Base-by-base conservation (phyloP, 139 green algal species). In the Auxenochlorella pyrenoidosa region DNA sequence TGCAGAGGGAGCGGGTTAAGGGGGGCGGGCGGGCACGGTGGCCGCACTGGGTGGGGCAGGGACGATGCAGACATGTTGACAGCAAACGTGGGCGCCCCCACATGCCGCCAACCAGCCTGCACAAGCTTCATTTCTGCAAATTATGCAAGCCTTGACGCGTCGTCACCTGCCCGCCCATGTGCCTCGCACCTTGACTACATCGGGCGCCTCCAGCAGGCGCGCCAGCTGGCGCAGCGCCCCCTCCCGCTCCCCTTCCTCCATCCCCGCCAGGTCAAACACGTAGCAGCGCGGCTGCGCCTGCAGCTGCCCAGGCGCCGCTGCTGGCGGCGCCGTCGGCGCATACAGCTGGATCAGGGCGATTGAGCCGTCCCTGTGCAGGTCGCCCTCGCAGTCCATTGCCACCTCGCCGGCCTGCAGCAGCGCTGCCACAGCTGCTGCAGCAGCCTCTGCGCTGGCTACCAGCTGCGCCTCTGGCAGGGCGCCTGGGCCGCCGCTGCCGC, bases 381-480 rank as follows among this genome's bases (percentile, higher is more conserved):
- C 40, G 2, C 79, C 79, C 59, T 85, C 79, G 28, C 79, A 85
- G 79, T 85, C 79, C 38, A 85, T 59, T 41, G 79, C 79, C 36
- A 85, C 79, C 79, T 58, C 79, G 30, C 5, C 34, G 12, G 79
- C 79, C 2, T 13, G 26, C 36, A 75, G 59, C 79, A 85, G 79
- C 79, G 36, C 59, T 0, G 38, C 59, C 38, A 85, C 60, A 6
- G 79, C 79, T 32, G 79, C 60, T 2, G 41, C 79, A 12, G 79
- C 79, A 28, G 36, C 30, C 10, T 28, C n/a, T 34, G 34, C 79
- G 12, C 21, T 75, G 51, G 60, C 75, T 15, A 85, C 79, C n/a
- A 85, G 59, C 59, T 59, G 36, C 38, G 28, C 41, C 6, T 26
- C 12, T 12, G 73, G 73, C 41, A 79, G 41, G 41, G 34, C 43